Percentiles rank a stretch among this genome's conserved stretches.
Evolutionary conservation across 2,329 filamentous ascomycete species (phyloP).

Genomic region (Fusarium sp.): DNA sequence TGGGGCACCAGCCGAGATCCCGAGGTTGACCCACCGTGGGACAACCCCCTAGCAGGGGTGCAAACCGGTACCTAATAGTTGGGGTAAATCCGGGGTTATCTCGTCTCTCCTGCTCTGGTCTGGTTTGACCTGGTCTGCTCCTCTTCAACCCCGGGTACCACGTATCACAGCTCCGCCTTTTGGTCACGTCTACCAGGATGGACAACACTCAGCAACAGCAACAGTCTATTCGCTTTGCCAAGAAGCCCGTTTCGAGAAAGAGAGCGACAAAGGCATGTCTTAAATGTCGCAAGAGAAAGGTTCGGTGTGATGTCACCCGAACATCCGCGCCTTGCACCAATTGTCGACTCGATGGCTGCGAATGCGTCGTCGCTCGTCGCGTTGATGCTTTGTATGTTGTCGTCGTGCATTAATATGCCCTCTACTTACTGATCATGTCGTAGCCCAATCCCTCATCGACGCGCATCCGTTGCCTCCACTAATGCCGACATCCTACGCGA

Average conservation of each 20-base stretch:
- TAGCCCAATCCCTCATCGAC: slow-evolving; percentile 6
- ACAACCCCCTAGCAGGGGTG: slow-evolving; percentile 2
- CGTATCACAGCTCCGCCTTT: neutral
- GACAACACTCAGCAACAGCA: slow-evolving; percentile 24
- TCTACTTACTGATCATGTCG: neutral
- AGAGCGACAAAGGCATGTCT: slow-evolving; percentile 38
- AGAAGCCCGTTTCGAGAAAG: slow-evolving; percentile 34
- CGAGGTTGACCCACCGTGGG: slow-evolving; percentile 7
- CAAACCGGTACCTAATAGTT: neutral
- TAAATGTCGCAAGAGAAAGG: slow-evolving; percentile 37
- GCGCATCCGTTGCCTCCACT: neutral
- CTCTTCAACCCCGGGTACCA: slow-evolving; percentile 23
- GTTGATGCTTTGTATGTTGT: slow-evolving; percentile 19
- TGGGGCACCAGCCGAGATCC: slow-evolving; percentile 4
- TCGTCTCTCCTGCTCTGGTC: neutral
- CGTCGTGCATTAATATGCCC: fast-evolving
- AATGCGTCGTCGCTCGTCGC: slow-evolving; percentile 29
- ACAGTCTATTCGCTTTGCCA: slow-evolving; percentile 31
- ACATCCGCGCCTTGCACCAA: slow-evolving; percentile 37
- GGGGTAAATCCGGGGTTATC: slow-evolving; percentile 30
- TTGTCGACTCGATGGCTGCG: slow-evolving; percentile 33
- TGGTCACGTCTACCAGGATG: slow-evolving; percentile 14
- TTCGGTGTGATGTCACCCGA: slow-evolving; percentile 38
- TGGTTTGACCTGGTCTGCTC: too few species aligned
- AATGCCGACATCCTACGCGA: neutral